phyloP scores from a whole-genome alignment of 176 grass and related monocot species.

The Panicum miliaceum region DNA sequence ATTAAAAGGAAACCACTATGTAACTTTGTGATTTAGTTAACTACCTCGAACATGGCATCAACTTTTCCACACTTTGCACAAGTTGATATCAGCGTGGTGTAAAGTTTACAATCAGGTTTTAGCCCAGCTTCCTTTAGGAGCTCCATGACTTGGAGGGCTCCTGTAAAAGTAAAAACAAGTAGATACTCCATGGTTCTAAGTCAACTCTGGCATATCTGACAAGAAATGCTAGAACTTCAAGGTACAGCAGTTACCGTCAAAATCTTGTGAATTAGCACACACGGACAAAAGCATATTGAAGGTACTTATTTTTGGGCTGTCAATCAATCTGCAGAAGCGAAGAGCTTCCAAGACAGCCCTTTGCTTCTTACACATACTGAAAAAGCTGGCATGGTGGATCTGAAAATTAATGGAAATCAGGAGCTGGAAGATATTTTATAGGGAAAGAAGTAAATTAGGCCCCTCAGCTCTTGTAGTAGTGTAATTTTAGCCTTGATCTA shows the following conservation, averaged over 20 bases:
- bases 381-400: conserved; percentile 94
- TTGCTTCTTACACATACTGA: conserved; percentile 82
- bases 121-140: conserved; percentile 90
- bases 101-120: conserved; percentile 97
- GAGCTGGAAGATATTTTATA: conserved; percentile 14
- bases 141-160: conserved; percentile 88
- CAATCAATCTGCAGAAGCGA: conserved; percentile 80
- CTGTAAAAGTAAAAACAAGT: conserved; percentile 54
- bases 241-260: conserved; percentile 65
- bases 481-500: not conserved
- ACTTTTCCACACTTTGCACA: conserved; percentile 98
- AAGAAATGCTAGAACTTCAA: conserved; percentile 20
- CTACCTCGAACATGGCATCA: conserved; percentile 99
- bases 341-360: conserved; percentile 78
- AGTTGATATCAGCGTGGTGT: conserved; percentile 94
- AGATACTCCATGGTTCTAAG: conserved; percentile 25
- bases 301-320: conserved; percentile 86
- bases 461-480: not conserved
- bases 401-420: conserved; percentile 57
- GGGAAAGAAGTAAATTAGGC: not conserved
- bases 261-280: conserved; percentile 90
- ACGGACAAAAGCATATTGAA: conserved; percentile 99
- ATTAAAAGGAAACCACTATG: conserved; percentile 28
- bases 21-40: conserved; percentile 47
- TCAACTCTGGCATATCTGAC: conserved; percentile 29